Evolutionary conservation across 2,329 filamentous ascomycete genomes (phyloP).

Genomic region (Cladosporium sp.): DNA sequence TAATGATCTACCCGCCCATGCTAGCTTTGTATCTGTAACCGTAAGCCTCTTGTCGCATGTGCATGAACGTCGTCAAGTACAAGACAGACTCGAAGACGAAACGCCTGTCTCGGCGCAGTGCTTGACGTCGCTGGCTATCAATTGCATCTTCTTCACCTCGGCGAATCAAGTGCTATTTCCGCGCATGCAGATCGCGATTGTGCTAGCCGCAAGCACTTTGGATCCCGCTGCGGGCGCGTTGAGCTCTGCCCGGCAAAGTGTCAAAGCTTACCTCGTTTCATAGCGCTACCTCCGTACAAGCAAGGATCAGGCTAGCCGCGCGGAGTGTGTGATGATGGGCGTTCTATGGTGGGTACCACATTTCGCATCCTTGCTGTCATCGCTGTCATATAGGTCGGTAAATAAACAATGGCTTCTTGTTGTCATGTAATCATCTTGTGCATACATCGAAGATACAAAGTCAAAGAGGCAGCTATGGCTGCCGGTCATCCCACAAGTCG

Average conservation of each 20-base stretch:
- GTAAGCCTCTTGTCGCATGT: background rate
- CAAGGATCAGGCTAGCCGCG: constrained; percentile 2
- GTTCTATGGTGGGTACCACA: background rate
- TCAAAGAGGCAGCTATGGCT: too few relatives aligned
- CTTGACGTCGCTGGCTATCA: background rate
- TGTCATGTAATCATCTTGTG: background rate
- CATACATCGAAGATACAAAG: background rate
- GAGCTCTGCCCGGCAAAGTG: background rate
- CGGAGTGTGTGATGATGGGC: constrained; percentile 4
- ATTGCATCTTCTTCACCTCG: background rate
- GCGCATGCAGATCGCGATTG: constrained; percentile 8
- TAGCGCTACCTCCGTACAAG: constrained; percentile 8
- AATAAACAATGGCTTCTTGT: background rate
- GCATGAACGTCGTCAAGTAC: background rate
- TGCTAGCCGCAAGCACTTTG: background rate
- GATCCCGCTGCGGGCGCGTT: constrained; percentile 6
- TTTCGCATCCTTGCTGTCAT: background rate
- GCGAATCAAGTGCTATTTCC: background rate
- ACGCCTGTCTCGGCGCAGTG: background rate
- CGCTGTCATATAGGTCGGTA: background rate
- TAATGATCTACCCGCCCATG: constrained; percentile 5
- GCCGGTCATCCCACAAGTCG: background rate
- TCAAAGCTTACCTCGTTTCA: constrained; percentile 9
- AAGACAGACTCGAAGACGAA: constrained; percentile 1
- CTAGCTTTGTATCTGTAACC: background rate